These are phyloP conservation scores for Phytophthora constricta DNA, from an alignment of 352 stramenopile species.

Conservation along the genomic window DNA sequence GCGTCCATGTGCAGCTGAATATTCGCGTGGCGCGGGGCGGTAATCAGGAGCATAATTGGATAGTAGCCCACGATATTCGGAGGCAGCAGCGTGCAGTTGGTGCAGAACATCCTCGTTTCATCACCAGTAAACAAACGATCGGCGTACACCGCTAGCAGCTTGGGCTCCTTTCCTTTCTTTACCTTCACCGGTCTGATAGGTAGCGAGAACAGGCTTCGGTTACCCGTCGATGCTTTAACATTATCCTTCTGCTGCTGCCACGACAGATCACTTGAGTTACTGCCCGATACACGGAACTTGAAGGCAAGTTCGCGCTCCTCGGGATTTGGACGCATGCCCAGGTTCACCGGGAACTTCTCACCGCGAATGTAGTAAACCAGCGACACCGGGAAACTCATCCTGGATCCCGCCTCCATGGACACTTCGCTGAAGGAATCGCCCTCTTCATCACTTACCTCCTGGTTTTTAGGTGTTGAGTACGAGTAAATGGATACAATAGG, in stretches of 20 bases:
- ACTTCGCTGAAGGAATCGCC: conserved; percentile 28
- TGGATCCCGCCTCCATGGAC: conserved; percentile 32
- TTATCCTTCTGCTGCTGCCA: conserved; percentile 73
- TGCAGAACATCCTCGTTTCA: conserved; percentile 80
- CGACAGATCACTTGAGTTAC: conserved; percentile 46
- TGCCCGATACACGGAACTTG: conserved; percentile 59
- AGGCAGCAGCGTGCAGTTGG: conserved; percentile 79
- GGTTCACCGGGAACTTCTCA: conserved; percentile 74
- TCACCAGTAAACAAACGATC: conserved; percentile 80
- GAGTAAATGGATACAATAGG: conserved; percentile 71
- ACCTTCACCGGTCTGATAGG: conserved; percentile 50
- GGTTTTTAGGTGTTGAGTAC: conserved; percentile 30
- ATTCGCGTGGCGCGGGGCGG: conserved; percentile 49
- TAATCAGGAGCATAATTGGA: conserved; percentile 59
- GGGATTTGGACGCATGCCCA: conserved; percentile 43
- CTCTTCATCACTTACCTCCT: conserved; percentile 12
- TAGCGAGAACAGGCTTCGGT: conserved; percentile 70
- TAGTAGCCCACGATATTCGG: conserved; percentile 66
- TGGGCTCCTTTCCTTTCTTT: conserved; percentile 33
- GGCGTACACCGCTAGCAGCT: conserved; percentile 69
- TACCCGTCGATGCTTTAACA: conserved; percentile 64
- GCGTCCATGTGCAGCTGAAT: conserved; percentile 75
- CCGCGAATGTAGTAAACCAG: conserved; percentile 83
- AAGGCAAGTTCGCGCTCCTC: conserved; percentile 43
- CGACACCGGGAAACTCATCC: conserved; percentile 75